Percentiles rank a stretch among this genome's conserved stretches.
These are phyloP conservation scores for Diaporthe helianthi DNA, from an alignment of 2,329 filamentous ascomycete species.

Conservation along the genomic window DNA sequence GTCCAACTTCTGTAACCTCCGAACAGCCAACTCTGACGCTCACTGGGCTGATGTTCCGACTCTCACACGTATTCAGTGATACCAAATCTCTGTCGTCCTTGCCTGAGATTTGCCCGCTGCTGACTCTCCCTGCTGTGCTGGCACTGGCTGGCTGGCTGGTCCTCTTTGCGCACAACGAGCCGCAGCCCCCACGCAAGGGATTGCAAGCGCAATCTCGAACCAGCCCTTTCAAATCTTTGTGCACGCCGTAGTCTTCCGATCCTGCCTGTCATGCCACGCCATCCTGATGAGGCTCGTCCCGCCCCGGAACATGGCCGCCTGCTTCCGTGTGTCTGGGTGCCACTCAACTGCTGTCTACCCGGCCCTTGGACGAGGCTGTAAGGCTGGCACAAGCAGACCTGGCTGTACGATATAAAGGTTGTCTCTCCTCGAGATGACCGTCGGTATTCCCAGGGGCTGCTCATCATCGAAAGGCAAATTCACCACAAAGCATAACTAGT, in stretches of 20 bases:
- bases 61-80: constrained; percentile 10
- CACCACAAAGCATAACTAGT: not conserved
- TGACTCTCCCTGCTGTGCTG: constrained; percentile 8
- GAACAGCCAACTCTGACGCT: constrained; percentile 29
- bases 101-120: constrained; percentile 11
- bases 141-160: too few species aligned
- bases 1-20: constrained; percentile 15
- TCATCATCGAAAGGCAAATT: not conserved
- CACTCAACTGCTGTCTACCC: not conserved
- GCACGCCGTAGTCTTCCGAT: constrained; percentile 34
- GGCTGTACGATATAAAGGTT: constrained; percentile 23
- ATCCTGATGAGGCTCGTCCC: constrained; percentile 29
- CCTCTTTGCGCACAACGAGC: too few species aligned
- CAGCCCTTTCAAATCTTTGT: not conserved
- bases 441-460: not conserved
- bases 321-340: not conserved
- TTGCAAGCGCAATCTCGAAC: constrained; percentile 21
- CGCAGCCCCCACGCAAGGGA: constrained; percentile 1
- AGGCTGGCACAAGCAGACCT: constrained; percentile 36
- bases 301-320: constrained; percentile 28
- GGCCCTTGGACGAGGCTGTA: constrained; percentile 36
- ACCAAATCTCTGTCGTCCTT: not conserved
- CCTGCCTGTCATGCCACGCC: constrained; percentile 25
- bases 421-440: constrained; percentile 21
- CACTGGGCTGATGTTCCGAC: constrained; percentile 14